These are phyloP conservation scores for Paramecium primaurelia DNA, from an alignment of 73 alveolate species.

Conservation along the genomic window DNA sequence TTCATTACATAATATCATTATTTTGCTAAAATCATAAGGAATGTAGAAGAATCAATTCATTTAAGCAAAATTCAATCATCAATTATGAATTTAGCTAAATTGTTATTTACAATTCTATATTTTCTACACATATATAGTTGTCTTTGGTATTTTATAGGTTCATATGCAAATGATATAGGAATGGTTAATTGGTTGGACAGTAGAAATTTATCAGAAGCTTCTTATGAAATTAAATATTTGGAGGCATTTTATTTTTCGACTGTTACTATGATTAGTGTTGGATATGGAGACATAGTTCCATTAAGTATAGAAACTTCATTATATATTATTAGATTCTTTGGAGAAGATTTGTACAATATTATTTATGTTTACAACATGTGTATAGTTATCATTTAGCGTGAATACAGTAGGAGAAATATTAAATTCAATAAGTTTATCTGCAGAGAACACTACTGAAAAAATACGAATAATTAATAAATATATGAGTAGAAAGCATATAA, in stretches of 20 bases:
- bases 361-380: conserved; percentile 26
- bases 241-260: conserved; percentile 45
- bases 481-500: not conserved
- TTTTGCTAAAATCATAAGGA: not conserved
- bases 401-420: conserved; percentile 20
- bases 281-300: conserved; percentile 57
- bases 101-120: not conserved
- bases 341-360: conserved; percentile 9
- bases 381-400: conserved; percentile 24
- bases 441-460: conserved; percentile 21
- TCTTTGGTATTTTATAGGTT: not conserved
- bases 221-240: not conserved
- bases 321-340: not conserved
- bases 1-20: not conserved
- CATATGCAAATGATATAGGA: not conserved
- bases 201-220: not conserved
- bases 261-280: conserved; percentile 56
- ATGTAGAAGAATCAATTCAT: conserved; percentile 22
- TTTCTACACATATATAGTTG: conserved; percentile 1
- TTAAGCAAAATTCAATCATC: not conserved
- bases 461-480: conserved; percentile 23
- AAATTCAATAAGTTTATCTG: not conserved
- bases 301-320: not conserved
- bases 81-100: not conserved
- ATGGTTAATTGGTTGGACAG: not conserved